phyloP scores from a whole-genome alignment of 2,329 filamentous ascomycete species.

The Alternaria viburni region DNA sequence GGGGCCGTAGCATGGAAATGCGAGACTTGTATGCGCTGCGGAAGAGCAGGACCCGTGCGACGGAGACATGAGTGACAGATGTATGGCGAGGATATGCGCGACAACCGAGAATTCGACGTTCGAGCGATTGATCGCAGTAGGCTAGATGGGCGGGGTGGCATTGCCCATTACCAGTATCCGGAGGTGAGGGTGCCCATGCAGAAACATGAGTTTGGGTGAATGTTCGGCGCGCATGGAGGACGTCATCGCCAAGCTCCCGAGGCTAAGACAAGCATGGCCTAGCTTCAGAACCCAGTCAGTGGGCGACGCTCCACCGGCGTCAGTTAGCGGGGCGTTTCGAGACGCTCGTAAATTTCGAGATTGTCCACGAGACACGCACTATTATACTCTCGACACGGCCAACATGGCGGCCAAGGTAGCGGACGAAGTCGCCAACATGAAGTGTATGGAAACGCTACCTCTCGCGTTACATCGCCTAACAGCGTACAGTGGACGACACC shows the following conservation, averaged over 20 bases:
- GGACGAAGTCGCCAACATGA: constrained; percentile 47
- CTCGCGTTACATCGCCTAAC: constrained; percentile 6
- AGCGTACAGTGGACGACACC: constrained; percentile 44
- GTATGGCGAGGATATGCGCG: constrained; percentile 11
- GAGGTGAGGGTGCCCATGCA: constrained; percentile 2
- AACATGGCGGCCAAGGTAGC: constrained; percentile 49
- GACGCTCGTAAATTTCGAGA: constrained; percentile 22
- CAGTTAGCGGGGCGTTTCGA: constrained; percentile 14
- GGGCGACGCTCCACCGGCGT: constrained; percentile 13
- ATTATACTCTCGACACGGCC: constrained; percentile 4
- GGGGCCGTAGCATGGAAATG: constrained; percentile 56
- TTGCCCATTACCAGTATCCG: constrained; percentile 27
- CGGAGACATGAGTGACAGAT: constrained; percentile 26
- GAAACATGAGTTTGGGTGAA: constrained; percentile 10
- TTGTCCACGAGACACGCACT: constrained; percentile 6
- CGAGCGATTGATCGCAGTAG: constrained; percentile 19
- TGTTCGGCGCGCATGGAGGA: constrained; percentile 20
- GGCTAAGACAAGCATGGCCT: constrained; percentile 5
- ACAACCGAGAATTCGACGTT: neutral
- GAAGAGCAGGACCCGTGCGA: constrained; percentile 13
- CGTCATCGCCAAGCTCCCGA: constrained; percentile 30
- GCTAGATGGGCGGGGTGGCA: constrained; percentile 30
- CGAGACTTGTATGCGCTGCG: constrained; percentile 12
- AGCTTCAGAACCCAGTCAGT: constrained; percentile 18
- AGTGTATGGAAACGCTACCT: constrained; percentile 35